Evolutionary conservation across 306 rosid species (phyloP).

Genomic region (Castanea mollissima): DNA sequence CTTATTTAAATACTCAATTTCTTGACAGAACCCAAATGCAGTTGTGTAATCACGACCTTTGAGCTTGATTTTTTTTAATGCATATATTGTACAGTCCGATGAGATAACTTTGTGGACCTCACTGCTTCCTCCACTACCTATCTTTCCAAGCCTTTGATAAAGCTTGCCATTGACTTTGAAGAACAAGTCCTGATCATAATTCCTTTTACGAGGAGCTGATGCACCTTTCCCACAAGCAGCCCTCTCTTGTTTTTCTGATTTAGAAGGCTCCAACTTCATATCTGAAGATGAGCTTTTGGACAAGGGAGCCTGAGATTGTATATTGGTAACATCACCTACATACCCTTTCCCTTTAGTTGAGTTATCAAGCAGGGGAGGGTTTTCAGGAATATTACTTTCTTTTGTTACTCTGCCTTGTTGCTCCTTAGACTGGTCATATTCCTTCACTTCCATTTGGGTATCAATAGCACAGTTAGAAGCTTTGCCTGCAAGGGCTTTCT

Average conservation of each 20-base stretch:
- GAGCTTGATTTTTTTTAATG: slow-evolving; percentile 85
- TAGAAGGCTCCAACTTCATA: slow-evolving; percentile 52
- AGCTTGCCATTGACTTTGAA: slow-evolving; percentile 94
- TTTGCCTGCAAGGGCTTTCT: slow-evolving; percentile 31
- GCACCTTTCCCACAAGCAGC: slow-evolving; percentile 50
- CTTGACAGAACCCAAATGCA: slow-evolving; percentile 97
- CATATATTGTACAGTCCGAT: slow-evolving; percentile 86
- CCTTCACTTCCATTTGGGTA: slow-evolving; percentile 38
- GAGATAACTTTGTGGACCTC: slow-evolving; percentile 99
- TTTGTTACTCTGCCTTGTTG: slow-evolving; percentile 35
- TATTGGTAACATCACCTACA: slow-evolving; percentile 37
- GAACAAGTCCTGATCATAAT: slow-evolving; percentile 85
- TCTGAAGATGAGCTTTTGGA: slow-evolving; percentile 42
- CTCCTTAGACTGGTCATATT: slow-evolving; percentile 38
- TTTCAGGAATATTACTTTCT: slow-evolving; percentile 36
- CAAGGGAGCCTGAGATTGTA: slow-evolving; percentile 39
- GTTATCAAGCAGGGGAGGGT: slow-evolving; percentile 33
- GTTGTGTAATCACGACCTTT: slow-evolving; percentile 97
- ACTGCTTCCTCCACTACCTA: slow-evolving; percentile 99
- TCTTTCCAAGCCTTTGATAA: slow-evolving; percentile 97
- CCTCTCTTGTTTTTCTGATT: slow-evolving; percentile 63
- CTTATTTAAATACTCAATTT: slow-evolving; percentile 83
- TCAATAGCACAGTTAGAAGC: slow-evolving; percentile 33
- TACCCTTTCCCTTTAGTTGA: slow-evolving; percentile 34
- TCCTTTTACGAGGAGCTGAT: slow-evolving; percentile 61